Evolutionary conservation across 805 yeast genomes (phyloP).

Genomic region (Candida cerambycidarum): DNA sequence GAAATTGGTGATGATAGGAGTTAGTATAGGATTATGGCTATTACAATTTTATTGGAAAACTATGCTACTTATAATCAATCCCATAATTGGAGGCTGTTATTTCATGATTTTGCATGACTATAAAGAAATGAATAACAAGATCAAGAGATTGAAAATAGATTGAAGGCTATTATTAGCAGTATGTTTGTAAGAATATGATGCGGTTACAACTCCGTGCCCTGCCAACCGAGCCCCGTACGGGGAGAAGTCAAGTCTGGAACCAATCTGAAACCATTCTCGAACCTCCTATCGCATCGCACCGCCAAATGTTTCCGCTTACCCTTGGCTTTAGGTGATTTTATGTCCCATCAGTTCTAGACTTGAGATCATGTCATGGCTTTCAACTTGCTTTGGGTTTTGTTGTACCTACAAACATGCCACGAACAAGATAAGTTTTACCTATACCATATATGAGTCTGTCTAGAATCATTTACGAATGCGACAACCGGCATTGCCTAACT

Average conservation of each 20-base stretch:
- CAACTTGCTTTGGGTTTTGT: too few species aligned
- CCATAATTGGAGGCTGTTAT: constrained; percentile 3
- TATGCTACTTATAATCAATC: constrained; percentile 1
- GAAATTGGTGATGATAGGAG: neutral
- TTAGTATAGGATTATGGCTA: neutral
- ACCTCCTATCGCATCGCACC: neutral
- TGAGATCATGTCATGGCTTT: neutral
- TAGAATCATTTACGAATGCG: neutral
- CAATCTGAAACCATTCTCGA: neutral
- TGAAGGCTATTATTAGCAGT: too few species aligned
- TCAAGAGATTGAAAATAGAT: constrained; percentile 1
- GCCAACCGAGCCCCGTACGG: neutral
- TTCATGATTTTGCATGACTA: constrained; percentile 1
- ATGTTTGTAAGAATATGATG: too few species aligned
- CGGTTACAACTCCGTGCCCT: neutral
- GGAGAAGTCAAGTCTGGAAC: neutral
- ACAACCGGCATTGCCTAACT: neutral
- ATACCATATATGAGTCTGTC: too few species aligned
- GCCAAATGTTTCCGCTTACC: too few species aligned
- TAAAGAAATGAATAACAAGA: constrained; percentile 3
- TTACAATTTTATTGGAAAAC: constrained; percentile 3
- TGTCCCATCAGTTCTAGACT: neutral
- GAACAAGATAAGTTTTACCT: too few species aligned
- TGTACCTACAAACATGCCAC: too few species aligned
- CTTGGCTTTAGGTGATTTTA: neutral